Conservation (phyloP, 768 basidiomycete species). For the Pleurotus tuber-regium region DNA sequence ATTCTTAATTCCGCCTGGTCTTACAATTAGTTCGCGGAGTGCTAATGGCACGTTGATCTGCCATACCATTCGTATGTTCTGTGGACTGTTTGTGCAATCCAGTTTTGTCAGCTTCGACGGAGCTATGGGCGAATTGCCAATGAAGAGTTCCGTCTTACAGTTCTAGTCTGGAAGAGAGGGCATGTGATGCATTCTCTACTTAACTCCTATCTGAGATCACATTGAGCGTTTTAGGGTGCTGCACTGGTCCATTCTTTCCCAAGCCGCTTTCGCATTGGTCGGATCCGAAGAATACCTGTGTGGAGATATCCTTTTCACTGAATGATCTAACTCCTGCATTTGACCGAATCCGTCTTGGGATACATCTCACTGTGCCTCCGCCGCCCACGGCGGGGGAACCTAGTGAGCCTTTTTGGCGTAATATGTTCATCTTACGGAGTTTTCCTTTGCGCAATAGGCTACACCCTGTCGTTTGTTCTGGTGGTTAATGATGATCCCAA, state of each 20-base stretch:
- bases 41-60: not conserved
- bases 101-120: no score
- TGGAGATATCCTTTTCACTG: not conserved
- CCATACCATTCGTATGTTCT: constrained; percentile 1
- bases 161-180: not conserved
- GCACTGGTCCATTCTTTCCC: not conserved
- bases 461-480: constrained; percentile 1
- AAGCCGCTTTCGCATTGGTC: constrained; percentile 6
- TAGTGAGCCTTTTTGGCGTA: constrained; percentile 1
- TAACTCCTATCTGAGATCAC: no score
- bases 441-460: not conserved
- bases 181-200: not conserved
- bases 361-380: not conserved
- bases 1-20: constrained; percentile 9
- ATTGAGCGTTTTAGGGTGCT: no score
- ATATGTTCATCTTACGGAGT: not conserved
- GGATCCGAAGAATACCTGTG: constrained; percentile 7
- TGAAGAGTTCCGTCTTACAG: no score
- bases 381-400: not conserved
- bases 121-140: no score
- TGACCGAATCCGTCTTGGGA: not conserved
- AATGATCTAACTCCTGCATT: not conserved
- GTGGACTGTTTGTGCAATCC: not conserved
- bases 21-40: constrained; percentile 11
- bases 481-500: constrained; percentile 1